phyloP scores from a whole-genome alignment of 1,284 basidiomycete species.

The Tremellales sp. region DNA sequence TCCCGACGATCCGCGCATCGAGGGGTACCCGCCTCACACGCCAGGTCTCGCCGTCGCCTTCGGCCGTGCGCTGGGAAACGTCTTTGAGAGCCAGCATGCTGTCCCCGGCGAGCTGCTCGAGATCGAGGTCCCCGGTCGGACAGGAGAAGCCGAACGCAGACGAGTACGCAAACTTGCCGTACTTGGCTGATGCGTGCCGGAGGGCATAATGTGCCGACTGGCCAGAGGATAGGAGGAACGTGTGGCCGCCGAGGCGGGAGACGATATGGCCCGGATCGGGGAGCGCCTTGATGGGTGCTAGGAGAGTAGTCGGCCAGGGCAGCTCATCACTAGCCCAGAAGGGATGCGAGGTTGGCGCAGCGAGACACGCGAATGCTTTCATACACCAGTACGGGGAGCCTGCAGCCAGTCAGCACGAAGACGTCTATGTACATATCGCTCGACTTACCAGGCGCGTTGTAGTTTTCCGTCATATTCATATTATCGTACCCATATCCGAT shows the following conservation, averaged over 20 bases:
- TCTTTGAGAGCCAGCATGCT: slow-evolving; percentile 65
- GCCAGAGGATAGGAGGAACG: slow-evolving; percentile 68
- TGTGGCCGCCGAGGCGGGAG: slow-evolving; percentile 56
- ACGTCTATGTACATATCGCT: background rate
- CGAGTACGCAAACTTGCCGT: slow-evolving; percentile 70
- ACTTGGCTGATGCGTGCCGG: slow-evolving; percentile 71
- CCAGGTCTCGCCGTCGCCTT: slow-evolving; percentile 61
- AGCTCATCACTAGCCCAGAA: slow-evolving; percentile 67
- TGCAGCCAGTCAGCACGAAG: slow-evolving; percentile 5
- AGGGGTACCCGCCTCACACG: slow-evolving; percentile 61
- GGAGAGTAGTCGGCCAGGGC: slow-evolving; percentile 53
- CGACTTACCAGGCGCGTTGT: slow-evolving; percentile 63
- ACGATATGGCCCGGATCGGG: slow-evolving; percentile 66
- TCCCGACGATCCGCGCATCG: slow-evolving; percentile 59
- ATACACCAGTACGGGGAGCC: slow-evolving; percentile 75
- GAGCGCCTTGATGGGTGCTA: slow-evolving; percentile 53
- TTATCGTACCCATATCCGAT: slow-evolving; percentile 72
- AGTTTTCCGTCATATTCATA: slow-evolving; percentile 69
- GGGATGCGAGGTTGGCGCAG: slow-evolving; percentile 61
- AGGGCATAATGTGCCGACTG: slow-evolving; percentile 74
- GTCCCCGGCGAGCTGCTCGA: slow-evolving; percentile 68
- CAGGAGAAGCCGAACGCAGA: slow-evolving; percentile 71
- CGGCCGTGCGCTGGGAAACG: slow-evolving; percentile 47
- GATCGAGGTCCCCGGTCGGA: slow-evolving; percentile 61
- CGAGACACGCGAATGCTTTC: slow-evolving; percentile 68